Percentiles rank a stretch among this genome's conserved stretches.
Conservation (phyloP, 345 rosid genomes). For the Pseudoturritis turrita region DNA sequence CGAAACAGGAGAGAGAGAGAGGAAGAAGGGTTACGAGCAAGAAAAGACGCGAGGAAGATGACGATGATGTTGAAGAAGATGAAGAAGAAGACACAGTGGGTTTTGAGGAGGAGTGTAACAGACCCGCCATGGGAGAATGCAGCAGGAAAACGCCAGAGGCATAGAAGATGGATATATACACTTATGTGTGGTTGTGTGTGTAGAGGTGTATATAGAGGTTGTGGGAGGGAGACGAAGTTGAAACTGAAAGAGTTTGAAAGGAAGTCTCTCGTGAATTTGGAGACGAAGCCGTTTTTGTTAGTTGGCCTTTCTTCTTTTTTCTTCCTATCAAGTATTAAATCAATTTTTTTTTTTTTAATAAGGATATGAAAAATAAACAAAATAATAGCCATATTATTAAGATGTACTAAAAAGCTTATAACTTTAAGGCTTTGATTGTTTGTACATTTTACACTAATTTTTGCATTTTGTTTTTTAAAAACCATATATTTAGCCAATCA, state of each 20-base stretch:
- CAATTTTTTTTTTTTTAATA: no score
- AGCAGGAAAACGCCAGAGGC: neutral
- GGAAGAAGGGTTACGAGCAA: slow-evolving; percentile 56
- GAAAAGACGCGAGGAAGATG: slow-evolving; percentile 44
- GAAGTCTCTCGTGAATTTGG: neutral
- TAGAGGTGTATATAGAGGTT: neutral
- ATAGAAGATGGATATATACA: neutral
- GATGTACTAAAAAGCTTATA: no score
- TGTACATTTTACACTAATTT: no score
- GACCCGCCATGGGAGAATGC: slow-evolving; percentile 53
- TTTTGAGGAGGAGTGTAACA: slow-evolving; percentile 23
- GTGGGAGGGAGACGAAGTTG: slow-evolving; percentile 23
- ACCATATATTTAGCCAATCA: no score
- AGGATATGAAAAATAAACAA: no score
- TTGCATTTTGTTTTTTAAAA: no score
- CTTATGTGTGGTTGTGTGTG: neutral
- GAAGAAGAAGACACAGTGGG: slow-evolving; percentile 26
- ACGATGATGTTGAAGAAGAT: slow-evolving; percentile 28
- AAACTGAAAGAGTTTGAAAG: slow-evolving; percentile 24
- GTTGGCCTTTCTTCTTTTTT: slow-evolving; percentile 1
- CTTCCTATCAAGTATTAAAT: no score
- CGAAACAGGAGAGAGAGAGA: slow-evolving; percentile 52
- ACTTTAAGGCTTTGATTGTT: no score
- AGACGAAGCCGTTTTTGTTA: slow-evolving; percentile 27
- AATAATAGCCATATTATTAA: no score